These are phyloP conservation scores for Saccharomyces paradoxus DNA, from an alignment of 805 yeast genomes.

Conservation along the genomic window DNA sequence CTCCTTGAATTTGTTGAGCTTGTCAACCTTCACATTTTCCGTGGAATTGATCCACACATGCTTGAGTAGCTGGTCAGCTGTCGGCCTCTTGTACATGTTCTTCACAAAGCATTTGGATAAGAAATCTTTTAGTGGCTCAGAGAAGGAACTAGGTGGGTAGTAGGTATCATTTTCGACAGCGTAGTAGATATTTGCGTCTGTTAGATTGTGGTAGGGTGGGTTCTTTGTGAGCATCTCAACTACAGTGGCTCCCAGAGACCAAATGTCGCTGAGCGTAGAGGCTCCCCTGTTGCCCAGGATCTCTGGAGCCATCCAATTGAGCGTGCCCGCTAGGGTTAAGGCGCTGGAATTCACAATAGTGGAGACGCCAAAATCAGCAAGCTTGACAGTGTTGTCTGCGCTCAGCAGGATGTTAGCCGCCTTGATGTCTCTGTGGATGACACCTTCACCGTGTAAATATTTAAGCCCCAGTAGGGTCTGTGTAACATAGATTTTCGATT, in stretches of 20 bases:
- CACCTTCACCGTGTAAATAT: conserved; percentile 67
- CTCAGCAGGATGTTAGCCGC: conserved; percentile 83
- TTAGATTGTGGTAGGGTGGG: conserved; percentile 72
- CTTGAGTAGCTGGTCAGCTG: conserved; percentile 50
- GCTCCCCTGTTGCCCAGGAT: conserved; percentile 78
- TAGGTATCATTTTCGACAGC: conserved; percentile 35
- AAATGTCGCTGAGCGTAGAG: conserved; percentile 79
- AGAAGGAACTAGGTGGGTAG: conserved; percentile 27
- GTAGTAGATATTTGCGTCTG: conserved; percentile 30
- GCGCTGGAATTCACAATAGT: conserved; percentile 58
- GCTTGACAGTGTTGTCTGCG: conserved; percentile 63
- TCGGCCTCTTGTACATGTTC: conserved; percentile 59
- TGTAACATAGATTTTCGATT: conserved; percentile 50
- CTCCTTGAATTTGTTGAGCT: conserved; percentile 22
- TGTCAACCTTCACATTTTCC: conserved; percentile 3
- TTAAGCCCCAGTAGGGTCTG: conserved; percentile 67
- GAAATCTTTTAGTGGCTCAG: conserved; percentile 59
- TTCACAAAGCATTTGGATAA: conserved; percentile 61
- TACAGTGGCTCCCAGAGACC: conserved; percentile 94
- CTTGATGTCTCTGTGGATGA: conserved; percentile 87
- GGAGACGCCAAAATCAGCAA: conserved; percentile 96
- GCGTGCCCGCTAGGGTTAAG: conserved; percentile 70
- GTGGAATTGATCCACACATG: conserved; percentile 41
- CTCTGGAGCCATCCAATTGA: conserved; percentile 99
- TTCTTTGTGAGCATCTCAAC: conserved; percentile 77